Evolutionary conservation across 768 basidiomycete species (phyloP), one percentile per base, ranked within the genome.

Genomic region (Podaxis carcinomalis): DNA sequence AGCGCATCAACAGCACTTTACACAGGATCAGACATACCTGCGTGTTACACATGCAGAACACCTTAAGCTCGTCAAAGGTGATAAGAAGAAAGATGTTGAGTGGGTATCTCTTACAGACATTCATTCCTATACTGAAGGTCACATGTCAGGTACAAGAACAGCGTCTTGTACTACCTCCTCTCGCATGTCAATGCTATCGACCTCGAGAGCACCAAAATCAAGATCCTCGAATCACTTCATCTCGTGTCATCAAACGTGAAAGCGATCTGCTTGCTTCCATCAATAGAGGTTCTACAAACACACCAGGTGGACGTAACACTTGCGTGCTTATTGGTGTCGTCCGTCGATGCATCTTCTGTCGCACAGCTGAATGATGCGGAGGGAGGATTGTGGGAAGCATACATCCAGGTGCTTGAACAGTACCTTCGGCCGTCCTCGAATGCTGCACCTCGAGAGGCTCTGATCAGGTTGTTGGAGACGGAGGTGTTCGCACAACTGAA

Each of bases 111-210:
- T 21, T 16, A 56, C 47, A 32, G 23, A 32, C 57, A 39, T 2
- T 5, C 19, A 32, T 46, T 3, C 49, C 36, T 42, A 5, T 28
- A 13, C 53, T 63, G 6, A 65, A 28, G 5, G 36, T 50, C 7
- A 65, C 21, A 55, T 59, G 25, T 28, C 60, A 93, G 92, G 57
- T 86, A 87, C 71, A 91, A 85, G 68, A 82, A 83, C 62, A 82
- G 86, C 11, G 75, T 95, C 46, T 68, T 92, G 44, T 92, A 88
- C 68, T 94, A 83, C 71, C 71, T 97, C 0, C 74, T 92, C 5
- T 95, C 95, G 1, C 95, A 98, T 69, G 78, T 89, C 64, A 79
- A 81, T 51, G 81, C 84, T 3, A 81, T 89, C 64, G 72, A 77
- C 1, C 68, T 82, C 2, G 71, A 81, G 2, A 61, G 67, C 0